Conservation (phyloP, 352 stramenopile species). For the Phytophthora cactorum region DNA sequence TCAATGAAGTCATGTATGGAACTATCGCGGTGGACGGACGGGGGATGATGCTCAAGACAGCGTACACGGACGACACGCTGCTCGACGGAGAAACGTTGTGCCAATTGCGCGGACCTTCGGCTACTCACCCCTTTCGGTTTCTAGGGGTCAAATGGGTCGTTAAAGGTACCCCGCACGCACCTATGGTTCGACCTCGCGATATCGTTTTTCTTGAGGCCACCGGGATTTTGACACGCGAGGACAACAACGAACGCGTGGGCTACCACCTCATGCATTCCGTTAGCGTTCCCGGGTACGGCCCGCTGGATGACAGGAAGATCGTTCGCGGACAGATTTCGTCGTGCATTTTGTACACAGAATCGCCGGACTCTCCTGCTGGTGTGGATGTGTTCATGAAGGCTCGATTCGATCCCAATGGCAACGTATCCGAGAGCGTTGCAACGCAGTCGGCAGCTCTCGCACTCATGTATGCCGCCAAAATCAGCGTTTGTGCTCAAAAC, state of each 20-base stretch:
- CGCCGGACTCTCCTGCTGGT: constrained; percentile 13
- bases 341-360: constrained; percentile 48
- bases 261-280: constrained; percentile 64
- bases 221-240: constrained; percentile 38
- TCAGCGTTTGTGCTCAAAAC: constrained; percentile 39
- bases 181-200: constrained; percentile 42
- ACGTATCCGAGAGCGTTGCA: constrained; percentile 30
- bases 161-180: constrained; percentile 39
- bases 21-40: constrained; percentile 47
- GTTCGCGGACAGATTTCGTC: constrained; percentile 44
- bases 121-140: constrained; percentile 48
- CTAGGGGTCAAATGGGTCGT: constrained; percentile 61
- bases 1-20: constrained; percentile 75
- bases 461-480: constrained; percentile 34
- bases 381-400: constrained; percentile 50
- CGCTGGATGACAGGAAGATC: constrained; percentile 43
- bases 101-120: constrained; percentile 47
- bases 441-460: constrained; percentile 32
- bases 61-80: constrained; percentile 57
- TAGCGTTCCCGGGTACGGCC: constrained; percentile 35
- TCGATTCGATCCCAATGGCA: constrained; percentile 38
- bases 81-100: constrained; percentile 58
- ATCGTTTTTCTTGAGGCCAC: constrained; percentile 53
- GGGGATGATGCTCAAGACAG: constrained; percentile 53
- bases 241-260: constrained; percentile 38